Percentiles rank a stretch among this genome's conserved stretches.
These are phyloP conservation scores for Stachybotrys chartarum DNA, from an alignment of 2,329 filamentous ascomycete genomes.

Conservation along the genomic window DNA sequence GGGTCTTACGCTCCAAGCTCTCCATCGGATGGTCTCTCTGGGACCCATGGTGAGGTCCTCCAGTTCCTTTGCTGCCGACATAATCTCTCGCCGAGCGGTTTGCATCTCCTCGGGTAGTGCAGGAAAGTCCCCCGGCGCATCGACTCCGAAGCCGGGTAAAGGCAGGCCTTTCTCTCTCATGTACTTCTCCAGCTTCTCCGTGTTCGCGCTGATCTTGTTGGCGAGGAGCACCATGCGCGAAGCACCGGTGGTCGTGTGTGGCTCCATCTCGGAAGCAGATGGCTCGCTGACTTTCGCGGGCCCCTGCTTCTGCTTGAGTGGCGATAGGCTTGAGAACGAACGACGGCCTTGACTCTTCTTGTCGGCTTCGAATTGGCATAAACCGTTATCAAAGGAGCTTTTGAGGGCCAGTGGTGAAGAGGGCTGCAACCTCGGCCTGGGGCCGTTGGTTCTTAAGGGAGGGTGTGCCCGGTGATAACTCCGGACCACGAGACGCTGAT, in stretches of 20 bases:
- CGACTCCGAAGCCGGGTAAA: slow-evolving; percentile 36
- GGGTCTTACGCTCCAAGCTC: slow-evolving; percentile 40
- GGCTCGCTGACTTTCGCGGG: neutral
- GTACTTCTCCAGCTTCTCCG: slow-evolving; percentile 41
- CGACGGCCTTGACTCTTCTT: slow-evolving; percentile 25
- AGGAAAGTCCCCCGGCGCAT: slow-evolving; percentile 38
- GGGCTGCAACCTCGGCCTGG: slow-evolving; percentile 26
- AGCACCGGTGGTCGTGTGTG: slow-evolving; percentile 7
- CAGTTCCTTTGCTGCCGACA: slow-evolving; percentile 41
- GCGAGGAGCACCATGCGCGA: slow-evolving; percentile 39
- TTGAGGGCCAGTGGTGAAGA: slow-evolving; percentile 24
- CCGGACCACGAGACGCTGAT: too few species aligned
- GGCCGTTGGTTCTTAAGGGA: neutral
- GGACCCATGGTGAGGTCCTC: slow-evolving; percentile 41
- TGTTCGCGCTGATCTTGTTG: slow-evolving; percentile 38
- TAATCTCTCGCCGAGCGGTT: slow-evolving; percentile 36
- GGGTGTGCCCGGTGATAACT: too few species aligned
- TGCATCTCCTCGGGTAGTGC: slow-evolving; percentile 37
- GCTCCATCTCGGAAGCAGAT: neutral
- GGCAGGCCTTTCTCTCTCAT: slow-evolving; percentile 32
- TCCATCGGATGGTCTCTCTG: slow-evolving; percentile 43
- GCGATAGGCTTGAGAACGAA: slow-evolving; percentile 21
- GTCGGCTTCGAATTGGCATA: slow-evolving; percentile 11
- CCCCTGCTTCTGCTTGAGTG: slow-evolving; percentile 14
- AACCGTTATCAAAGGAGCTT: slow-evolving; percentile 3